Evolutionary conservation across 768 basidiomycete species (phyloP).

Genomic region (Tulasnella sp.): DNA sequence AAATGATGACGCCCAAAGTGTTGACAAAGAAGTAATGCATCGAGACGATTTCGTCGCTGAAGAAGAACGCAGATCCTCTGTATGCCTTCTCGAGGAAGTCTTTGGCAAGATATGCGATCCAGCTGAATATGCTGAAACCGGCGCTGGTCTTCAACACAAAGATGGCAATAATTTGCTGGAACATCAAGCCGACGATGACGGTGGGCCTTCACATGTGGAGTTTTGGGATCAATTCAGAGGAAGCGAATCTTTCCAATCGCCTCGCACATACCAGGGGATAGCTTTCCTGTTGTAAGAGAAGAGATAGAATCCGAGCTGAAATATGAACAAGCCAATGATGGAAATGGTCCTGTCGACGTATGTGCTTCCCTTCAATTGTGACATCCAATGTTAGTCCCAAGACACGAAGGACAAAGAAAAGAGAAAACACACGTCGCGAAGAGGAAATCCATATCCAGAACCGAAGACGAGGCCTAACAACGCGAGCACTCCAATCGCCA

Average conservation of each 20-base stretch:
- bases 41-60: slow-evolving; percentile 57
- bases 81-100: slow-evolving; percentile 69
- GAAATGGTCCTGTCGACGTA: slow-evolving; percentile 80
- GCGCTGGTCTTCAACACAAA: slow-evolving; percentile 84
- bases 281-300: slow-evolving; percentile 59
- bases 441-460: slow-evolving; percentile 77
- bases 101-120: slow-evolving; percentile 72
- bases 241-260: not conserved
- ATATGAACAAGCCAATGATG: slow-evolving; percentile 71
- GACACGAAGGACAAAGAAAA: not conserved
- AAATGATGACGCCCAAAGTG: slow-evolving; percentile 63
- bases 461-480: slow-evolving; percentile 77
- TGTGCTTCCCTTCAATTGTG: slow-evolving; percentile 46
- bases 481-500: slow-evolving; percentile 69
- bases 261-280: slow-evolving; percentile 62
- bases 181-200: slow-evolving; percentile 79
- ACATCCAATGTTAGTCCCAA: not conserved
- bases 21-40: slow-evolving; percentile 73
- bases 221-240: no score
- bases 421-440: slow-evolving; percentile 47
- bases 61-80: slow-evolving; percentile 78
- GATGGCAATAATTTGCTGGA: slow-evolving; percentile 81
- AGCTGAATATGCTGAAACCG: slow-evolving; percentile 81
- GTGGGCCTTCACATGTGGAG: slow-evolving; percentile 55
- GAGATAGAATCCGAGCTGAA: slow-evolving; percentile 71